Base-by-base conservation (phyloP, 148 eudicot genomes). In the Fallopia convolvulus region DNA sequence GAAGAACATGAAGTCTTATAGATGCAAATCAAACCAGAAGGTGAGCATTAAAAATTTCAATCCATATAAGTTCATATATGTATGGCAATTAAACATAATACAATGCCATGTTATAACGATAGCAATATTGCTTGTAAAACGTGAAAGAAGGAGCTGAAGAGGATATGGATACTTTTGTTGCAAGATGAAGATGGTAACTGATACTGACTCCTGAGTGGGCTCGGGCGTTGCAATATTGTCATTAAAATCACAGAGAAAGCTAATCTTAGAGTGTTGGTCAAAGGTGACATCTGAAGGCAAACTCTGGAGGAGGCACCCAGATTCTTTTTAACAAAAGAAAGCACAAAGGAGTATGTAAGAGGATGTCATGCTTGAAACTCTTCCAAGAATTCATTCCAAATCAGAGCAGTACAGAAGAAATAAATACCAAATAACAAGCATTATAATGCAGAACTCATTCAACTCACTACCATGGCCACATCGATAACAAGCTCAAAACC, bases 171-270 rank as follows among this genome's bases (percentile, higher is more conserved):
- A 94, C 97, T 83, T 83, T 88, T 89, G 77, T 92, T 92, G 86
- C 99, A 94, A 36, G 93, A 86, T 73, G 97, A 86, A 77, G 92
- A 74, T 55, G 94, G 88, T 82, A 87, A 65, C 80, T 87, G 91
- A 79, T 87, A 80, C 70, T 26, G 88, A 55, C 48, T 26, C 0
- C 30, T 26, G 30, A 26, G 97, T 87, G 21, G 99, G 99, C 99
- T 97, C 92, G 79, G 93, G 95, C 84, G 99, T 94, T 13, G 97
- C 91, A 80, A 94, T 92, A 82, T 94, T 92, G 81, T 94, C 99
- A 23, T 94, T 94, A 78, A 94, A 85, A 80, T 94, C 99, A 80
- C 99, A 94, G 18, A 92, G 84, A 80, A 94, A 94, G 76, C 89
- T 89, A 39, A 91, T 78, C 77, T 97, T 97, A 20, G 91, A 75